phyloP scores from a whole-genome alignment of 306 rosid species.

The Prosopis cineraria region DNA sequence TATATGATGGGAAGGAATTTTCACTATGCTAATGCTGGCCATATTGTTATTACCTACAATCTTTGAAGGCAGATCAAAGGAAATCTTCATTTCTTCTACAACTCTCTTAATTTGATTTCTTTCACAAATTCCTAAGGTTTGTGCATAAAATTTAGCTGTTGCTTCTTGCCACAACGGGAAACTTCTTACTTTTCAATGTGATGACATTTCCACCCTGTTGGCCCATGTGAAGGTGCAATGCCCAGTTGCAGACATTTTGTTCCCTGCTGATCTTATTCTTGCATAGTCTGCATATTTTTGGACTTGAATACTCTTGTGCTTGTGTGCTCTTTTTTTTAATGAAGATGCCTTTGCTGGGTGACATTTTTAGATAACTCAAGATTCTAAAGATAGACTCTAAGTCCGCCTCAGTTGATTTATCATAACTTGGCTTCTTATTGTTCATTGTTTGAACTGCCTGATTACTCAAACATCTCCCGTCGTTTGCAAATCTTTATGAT shows the following conservation, averaged over 20 bases:
- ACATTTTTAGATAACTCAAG: neutral
- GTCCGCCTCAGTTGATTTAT: neutral
- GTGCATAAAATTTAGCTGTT: neutral
- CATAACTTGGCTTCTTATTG: neutral
- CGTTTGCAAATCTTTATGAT: conserved; percentile 24
- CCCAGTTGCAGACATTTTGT: neutral
- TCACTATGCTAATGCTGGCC: neutral
- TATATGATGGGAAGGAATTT: neutral
- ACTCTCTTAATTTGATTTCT: neutral
- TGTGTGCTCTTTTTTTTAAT: neutral
- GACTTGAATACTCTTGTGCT: neutral
- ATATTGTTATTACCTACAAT: neutral
- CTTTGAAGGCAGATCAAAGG: neutral
- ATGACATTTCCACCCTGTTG: neutral
- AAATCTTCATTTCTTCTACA: neutral
- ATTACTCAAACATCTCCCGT: neutral
- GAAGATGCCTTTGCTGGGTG: neutral
- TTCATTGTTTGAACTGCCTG: neutral
- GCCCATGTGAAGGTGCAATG: neutral
- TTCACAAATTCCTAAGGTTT: neutral
- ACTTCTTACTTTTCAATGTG: neutral
- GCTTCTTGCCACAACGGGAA: neutral
- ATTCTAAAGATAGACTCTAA: neutral
- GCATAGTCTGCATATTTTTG: neutral
- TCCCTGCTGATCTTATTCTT: neutral